Percentiles rank a stretch among this genome's conserved stretches.
These are phyloP conservation scores for Lasiosphaeria miniovina DNA, from an alignment of 495 filamentous ascomycete genomes.

Conservation along the genomic window DNA sequence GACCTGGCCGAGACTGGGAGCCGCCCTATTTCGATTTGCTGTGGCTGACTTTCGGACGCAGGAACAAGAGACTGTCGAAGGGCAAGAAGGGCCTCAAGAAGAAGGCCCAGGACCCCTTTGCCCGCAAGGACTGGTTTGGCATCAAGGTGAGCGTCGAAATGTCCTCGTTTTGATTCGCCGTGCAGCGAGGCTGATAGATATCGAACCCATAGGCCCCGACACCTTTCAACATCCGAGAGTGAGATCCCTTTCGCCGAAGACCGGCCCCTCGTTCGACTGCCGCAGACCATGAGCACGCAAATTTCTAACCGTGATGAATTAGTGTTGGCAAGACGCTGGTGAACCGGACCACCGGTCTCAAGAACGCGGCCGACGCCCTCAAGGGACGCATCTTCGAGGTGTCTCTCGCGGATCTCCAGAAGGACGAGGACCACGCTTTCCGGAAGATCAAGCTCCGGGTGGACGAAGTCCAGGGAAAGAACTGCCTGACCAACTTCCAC, in stretches of 20 bases:
- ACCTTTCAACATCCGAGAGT: constrained; percentile 95
- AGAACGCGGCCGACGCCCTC: constrained; percentile 98
- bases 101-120: constrained; percentile 94
- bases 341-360: constrained; percentile 97
- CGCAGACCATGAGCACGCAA: constrained; percentile 1
- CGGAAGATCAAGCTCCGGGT: constrained; percentile 98
- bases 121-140: constrained; percentile 97
- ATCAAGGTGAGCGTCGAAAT: constrained; percentile 68
- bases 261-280: constrained; percentile 9
- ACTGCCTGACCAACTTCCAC: constrained; percentile 99
- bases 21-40: constrained; percentile 5
- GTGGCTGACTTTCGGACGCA: constrained; percentile 52
- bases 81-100: constrained; percentile 99
- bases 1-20: not conserved
- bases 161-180: not conserved
- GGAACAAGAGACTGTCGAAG: constrained; percentile 99
- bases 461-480: constrained; percentile 99
- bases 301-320: constrained; percentile 33
- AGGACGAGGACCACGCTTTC: constrained; percentile 99
- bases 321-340: constrained; percentile 99
- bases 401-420: constrained; percentile 96
- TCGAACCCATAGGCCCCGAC: constrained; percentile 69
- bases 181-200: constrained; percentile 17
- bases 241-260: constrained; percentile 43
- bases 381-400: constrained; percentile 99